Evolutionary conservation across 2,329 filamentous ascomycete species (phyloP).

Genomic region (Pseudocercospora cruenta): DNA sequence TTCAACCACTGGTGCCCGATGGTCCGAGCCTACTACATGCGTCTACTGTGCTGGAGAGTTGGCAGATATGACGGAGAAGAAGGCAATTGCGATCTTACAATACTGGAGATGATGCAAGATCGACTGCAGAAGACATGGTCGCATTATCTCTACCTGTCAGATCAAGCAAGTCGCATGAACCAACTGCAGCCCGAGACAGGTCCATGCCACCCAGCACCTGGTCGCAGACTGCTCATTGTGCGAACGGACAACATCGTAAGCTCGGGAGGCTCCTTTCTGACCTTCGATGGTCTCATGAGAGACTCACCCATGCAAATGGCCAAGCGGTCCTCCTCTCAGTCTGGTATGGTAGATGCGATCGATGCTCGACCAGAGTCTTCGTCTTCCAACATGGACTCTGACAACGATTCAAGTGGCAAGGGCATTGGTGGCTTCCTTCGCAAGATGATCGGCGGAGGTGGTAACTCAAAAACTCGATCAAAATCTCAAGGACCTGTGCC

Average conservation of each 20-base stretch:
- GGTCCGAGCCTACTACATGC: conserved; percentile 92
- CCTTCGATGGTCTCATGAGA: conserved; percentile 64
- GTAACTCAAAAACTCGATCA: conserved; percentile 30
- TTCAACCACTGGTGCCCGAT: conserved; percentile 97
- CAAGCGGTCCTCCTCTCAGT: conserved; percentile 39
- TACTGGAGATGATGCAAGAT: conserved; percentile 68
- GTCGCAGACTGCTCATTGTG: conserved; percentile 85
- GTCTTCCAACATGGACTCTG: conserved; percentile 32
- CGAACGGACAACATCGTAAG: conserved; percentile 71
- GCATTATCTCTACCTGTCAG: conserved; percentile 75
- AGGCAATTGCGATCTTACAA: conserved; percentile 41
- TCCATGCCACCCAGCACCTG: conserved; percentile 82
- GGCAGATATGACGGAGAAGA: conserved; percentile 73
- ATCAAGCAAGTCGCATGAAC: conserved; percentile 63
- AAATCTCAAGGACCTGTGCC: conserved; percentile 29
- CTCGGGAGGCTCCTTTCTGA: conserved; percentile 60
- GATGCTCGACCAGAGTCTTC: conserved; percentile 35
- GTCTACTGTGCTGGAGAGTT: conserved; percentile 85
- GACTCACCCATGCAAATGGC: conserved; percentile 35
- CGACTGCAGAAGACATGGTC: conserved; percentile 75
- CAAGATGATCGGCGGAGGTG: conserved; percentile 37
- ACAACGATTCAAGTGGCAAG: conserved; percentile 33
- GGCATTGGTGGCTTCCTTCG: conserved; percentile 41
- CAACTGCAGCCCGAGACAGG: conserved; percentile 70
- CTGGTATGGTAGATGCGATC: conserved; percentile 31